A percentile compares a stretch with the other conserved stretches of the same genome.
These are phyloP conservation scores for Hanseniaspora valbyensis DNA, from an alignment of 805 yeast genomes.

Conservation along the genomic window DNA sequence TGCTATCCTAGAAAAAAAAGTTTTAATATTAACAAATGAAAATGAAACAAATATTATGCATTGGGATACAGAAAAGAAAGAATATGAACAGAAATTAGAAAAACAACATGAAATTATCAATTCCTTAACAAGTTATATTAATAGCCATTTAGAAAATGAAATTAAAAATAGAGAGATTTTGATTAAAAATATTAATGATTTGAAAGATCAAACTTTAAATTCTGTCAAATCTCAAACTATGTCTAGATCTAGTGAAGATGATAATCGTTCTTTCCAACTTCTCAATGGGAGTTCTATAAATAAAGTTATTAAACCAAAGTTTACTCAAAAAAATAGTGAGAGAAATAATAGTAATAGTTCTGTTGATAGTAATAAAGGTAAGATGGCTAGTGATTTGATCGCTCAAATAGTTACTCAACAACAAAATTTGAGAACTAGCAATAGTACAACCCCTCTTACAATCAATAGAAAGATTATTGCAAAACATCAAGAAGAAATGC, in stretches of 20 bases:
- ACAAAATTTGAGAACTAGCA: background rate
- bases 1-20: background rate
- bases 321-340: no score
- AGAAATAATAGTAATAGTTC: background rate
- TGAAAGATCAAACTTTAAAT: background rate
- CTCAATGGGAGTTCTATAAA: background rate
- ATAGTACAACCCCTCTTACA: background rate
- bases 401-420: slow-evolving; percentile 8
- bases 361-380: slow-evolving; percentile 8
- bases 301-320: background rate
- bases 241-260: slow-evolving; percentile 2
- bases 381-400: slow-evolving; percentile 5
- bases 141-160: slow-evolving; percentile 3
- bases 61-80: background rate
- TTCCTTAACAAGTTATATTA: background rate
- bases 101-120: background rate
- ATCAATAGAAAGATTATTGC: background rate
- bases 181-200: background rate
- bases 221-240: slow-evolving; percentile 6
- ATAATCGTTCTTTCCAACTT: background rate
- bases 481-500: slow-evolving; percentile 4
- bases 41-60: background rate
- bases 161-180: slow-evolving; percentile 2
- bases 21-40: background rate
- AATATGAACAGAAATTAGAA: background rate